Evolutionary conservation across 2,329 filamentous ascomycete genomes (phyloP).

Genomic region (Plenodomus tracheiphilus): DNA sequence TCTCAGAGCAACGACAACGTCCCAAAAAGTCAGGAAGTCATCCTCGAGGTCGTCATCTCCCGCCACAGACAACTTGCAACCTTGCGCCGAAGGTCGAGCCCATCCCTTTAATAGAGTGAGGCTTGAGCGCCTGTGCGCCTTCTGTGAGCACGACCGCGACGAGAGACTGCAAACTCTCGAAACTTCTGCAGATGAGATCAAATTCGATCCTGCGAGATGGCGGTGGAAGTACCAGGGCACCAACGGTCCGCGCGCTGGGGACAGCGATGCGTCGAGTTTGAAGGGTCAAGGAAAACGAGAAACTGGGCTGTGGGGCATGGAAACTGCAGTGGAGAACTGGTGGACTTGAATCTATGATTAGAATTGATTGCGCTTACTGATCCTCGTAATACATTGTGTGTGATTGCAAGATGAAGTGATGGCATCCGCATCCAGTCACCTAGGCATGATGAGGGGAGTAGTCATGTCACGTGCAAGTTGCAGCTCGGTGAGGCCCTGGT

Average conservation of each 20-base stretch:
- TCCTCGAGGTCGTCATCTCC: not conserved
- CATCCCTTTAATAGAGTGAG: slow-evolving; percentile 14
- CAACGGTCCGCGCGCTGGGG: not conserved
- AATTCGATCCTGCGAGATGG: slow-evolving; percentile 6
- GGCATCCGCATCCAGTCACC: not conserved
- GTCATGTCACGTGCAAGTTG: not conserved
- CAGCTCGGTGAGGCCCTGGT: not conserved
- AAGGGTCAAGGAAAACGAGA: not conserved
- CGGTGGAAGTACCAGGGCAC: slow-evolving; percentile 9
- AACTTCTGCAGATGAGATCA: not conserved
- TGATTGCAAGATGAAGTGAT: not conserved
- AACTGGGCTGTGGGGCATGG: not conserved
- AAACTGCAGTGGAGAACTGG: not conserved
- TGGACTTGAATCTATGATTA: not conserved
- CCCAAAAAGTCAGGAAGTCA: not conserved
- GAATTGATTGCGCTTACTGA: not conserved
- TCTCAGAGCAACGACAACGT: not conserved
- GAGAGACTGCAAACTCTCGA: slow-evolving; percentile 5
- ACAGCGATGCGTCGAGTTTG: not conserved
- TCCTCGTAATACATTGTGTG: not conserved
- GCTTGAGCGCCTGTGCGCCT: slow-evolving; percentile 11
- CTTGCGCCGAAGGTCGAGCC: slow-evolving; percentile 9
- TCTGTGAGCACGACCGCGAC: slow-evolving; percentile 11
- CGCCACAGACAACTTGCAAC: not conserved
- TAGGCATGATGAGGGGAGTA: not conserved